These are phyloP conservation scores for Cladobotryum protrusum DNA, from an alignment of 2,329 filamentous ascomycete genomes.

Conservation along the genomic window DNA sequence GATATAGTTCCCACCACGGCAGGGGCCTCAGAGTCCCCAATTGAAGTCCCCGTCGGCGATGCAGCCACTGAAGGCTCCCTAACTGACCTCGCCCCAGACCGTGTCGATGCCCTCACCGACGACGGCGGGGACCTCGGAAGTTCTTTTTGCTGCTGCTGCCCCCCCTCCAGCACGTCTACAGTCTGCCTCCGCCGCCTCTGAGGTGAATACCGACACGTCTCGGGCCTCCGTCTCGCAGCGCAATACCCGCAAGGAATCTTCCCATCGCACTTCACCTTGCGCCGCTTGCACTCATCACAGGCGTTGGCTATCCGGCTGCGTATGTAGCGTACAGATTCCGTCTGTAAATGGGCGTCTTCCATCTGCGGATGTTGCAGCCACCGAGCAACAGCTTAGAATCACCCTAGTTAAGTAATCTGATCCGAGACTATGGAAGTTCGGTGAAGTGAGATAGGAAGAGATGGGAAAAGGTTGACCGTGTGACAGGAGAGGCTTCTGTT, in stretches of 20 bases:
- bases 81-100: neutral
- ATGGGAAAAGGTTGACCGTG: no score
- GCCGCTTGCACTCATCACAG: conserved; percentile 48
- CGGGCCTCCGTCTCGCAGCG: conserved; percentile 34
- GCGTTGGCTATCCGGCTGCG: conserved; percentile 45
- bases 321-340: conserved; percentile 20
- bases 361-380: neutral
- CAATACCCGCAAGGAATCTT: conserved; percentile 48
- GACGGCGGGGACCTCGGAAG: conserved; percentile 8
- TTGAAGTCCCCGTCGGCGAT: conserved; percentile 5
- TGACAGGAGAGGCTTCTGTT: neutral
- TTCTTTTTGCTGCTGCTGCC: neutral
- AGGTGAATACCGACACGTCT: conserved; percentile 43
- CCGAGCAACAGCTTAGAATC: no score
- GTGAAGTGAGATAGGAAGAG: no score
- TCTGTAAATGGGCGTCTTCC: neutral
- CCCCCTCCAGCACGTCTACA: no score
- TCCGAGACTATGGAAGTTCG: no score
- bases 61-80: conserved; percentile 2
- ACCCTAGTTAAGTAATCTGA: no score
- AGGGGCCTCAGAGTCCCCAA: conserved; percentile 10
- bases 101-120: conserved; percentile 1
- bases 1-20: conserved; percentile 17
- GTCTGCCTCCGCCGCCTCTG: conserved; percentile 30
- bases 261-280: conserved; percentile 52